phyloP scores from a whole-genome alignment of 805 yeast genomes.

The Zygoascus bituminiphila region DNA sequence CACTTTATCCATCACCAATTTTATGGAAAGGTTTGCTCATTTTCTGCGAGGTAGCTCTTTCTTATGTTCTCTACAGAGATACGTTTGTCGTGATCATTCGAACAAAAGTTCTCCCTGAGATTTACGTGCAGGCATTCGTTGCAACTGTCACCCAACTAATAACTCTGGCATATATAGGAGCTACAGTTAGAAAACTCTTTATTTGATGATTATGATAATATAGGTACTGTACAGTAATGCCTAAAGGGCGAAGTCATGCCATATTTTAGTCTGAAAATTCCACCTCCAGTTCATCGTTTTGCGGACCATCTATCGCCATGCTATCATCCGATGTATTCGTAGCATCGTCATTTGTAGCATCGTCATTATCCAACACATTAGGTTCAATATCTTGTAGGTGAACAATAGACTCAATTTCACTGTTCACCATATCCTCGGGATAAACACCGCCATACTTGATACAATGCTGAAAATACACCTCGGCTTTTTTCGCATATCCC shows the following conservation, averaged over 20 bases:
- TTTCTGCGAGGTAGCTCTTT: conserved; percentile 3
- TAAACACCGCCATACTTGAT: conserved; percentile 15
- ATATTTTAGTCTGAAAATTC: neutral
- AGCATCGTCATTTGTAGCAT: neutral
- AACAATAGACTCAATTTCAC: no score
- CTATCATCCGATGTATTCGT: neutral
- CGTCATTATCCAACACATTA: neutral
- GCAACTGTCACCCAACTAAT: conserved; percentile 1
- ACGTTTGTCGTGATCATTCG: neutral
- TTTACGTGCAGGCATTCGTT: neutral
- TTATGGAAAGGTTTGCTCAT: neutral
- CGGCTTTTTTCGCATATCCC: conserved; percentile 7
- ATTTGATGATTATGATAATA: neutral
- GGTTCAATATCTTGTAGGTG: neutral
- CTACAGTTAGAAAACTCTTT: neutral
- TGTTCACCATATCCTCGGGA: conserved; percentile 16
- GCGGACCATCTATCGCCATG: neutral
- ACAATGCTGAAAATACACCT: conserved; percentile 14
- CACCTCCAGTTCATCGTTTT: no score
- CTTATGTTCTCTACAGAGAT: conserved; percentile 1
- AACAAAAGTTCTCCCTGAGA: neutral
- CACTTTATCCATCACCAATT: conserved; percentile 1
- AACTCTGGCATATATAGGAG: neutral
- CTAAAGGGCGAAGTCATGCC: neutral
- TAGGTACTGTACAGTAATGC: neutral